phyloP scores from a whole-genome alignment of 768 basidiomycete genomes.

The Suillus lakei region DNA sequence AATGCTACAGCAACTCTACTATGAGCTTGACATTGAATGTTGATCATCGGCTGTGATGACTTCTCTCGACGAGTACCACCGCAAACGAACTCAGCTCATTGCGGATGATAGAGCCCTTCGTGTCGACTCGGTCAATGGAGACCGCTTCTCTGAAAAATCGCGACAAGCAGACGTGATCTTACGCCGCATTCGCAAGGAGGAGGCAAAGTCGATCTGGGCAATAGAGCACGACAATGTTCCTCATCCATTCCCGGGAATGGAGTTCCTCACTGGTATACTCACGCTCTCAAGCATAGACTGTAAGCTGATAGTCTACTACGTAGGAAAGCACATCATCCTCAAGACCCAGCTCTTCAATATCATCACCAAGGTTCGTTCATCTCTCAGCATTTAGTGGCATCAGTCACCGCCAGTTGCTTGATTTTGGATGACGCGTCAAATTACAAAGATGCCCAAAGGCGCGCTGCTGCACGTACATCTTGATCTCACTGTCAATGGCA shows the following conservation, averaged over 20 bases:
- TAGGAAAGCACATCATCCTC: conserved; percentile 61
- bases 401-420: conserved; percentile 3
- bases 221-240: conserved; percentile 54
- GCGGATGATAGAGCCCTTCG: conserved; percentile 53
- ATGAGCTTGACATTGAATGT: not conserved
- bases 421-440: not conserved
- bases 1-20: not conserved
- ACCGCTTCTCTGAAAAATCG: conserved; percentile 15
- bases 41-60: conserved; percentile 6
- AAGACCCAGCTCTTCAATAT: conserved; percentile 66
- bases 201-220: conserved; percentile 64
- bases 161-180: conserved; percentile 61
- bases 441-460: conserved; percentile 76
- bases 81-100: conserved; percentile 36
- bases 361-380: conserved; percentile 53
- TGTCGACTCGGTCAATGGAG: conserved; percentile 38
- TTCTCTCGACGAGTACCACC: conserved; percentile 24
- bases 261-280: conserved; percentile 66
- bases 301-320: not conserved
- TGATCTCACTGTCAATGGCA: conserved; percentile 69
- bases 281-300: not conserved
- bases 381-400: not conserved
- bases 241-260: conserved; percentile 79
- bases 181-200: conserved; percentile 56
- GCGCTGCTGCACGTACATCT: conserved; percentile 75